phyloP scores from a whole-genome alignment of 208 protist genomes.

The Acanthamoeba culbertsoni region DNA sequence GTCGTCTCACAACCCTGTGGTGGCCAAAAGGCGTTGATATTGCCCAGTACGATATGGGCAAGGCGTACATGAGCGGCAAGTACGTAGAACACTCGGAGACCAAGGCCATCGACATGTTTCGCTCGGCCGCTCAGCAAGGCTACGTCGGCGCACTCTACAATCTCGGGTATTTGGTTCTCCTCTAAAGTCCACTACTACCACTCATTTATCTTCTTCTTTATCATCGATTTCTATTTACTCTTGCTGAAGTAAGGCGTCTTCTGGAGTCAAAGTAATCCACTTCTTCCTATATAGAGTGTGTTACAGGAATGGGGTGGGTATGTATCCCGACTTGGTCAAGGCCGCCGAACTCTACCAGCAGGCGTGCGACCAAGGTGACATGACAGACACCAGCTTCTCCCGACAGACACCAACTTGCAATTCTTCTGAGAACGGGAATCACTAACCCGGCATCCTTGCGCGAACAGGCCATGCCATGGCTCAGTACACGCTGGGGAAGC shows the following conservation, averaged over 20 bases:
- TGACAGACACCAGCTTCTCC: background rate
- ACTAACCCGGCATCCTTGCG: too few species aligned
- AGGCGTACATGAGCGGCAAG: slow-evolving; percentile 47
- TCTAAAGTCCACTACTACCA: too few species aligned
- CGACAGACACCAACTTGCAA: background rate
- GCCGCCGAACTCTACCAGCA: slow-evolving; percentile 37
- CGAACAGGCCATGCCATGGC: slow-evolving; percentile 34
- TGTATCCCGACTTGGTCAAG: background rate
- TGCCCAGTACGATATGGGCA: slow-evolving; percentile 37
- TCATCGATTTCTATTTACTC: too few species aligned
- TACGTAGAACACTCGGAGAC: slow-evolving; percentile 9
- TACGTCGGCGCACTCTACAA: slow-evolving; percentile 42
- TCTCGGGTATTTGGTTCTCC: background rate
- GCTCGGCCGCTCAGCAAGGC: background rate
- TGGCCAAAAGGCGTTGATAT: background rate
- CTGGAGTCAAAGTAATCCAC: too few species aligned
- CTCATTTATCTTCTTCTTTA: too few species aligned
- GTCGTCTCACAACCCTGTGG: background rate
- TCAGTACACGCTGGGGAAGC: slow-evolving; percentile 40
- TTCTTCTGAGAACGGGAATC: too few species aligned
- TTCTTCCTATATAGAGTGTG: slow-evolving; percentile 15
- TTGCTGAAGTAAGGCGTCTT: too few species aligned
- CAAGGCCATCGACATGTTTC: slow-evolving; percentile 27
- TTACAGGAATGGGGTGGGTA: slow-evolving; percentile 22
- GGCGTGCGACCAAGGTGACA: background rate